Conservation (phyloP, 176 grass and related monocot genomes). For the Luzula sylvatica region DNA sequence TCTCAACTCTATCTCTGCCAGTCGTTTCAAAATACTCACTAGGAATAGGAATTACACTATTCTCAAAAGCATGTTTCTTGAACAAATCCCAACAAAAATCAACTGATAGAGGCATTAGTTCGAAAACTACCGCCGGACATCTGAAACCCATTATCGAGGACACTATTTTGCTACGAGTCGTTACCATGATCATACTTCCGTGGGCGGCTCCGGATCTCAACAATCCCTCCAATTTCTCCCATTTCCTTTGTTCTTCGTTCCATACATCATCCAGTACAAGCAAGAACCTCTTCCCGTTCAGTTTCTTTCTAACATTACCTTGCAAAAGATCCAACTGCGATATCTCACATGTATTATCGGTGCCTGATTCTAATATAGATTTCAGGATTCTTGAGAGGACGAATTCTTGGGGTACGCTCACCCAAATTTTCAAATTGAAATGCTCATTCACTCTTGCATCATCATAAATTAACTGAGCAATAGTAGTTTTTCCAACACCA, state of each 20-base stretch:
- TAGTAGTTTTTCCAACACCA: too few species aligned
- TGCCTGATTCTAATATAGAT: not conserved
- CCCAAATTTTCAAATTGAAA: too few species aligned
- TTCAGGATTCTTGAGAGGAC: not conserved
- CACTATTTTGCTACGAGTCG: slow-evolving; percentile 18
- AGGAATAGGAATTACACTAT: too few species aligned
- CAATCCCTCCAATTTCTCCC: not conserved
- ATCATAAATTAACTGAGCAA: too few species aligned
- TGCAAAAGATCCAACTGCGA: not conserved
- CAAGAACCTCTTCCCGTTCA: not conserved
- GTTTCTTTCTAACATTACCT: not conserved
- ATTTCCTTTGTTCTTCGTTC: too few species aligned
- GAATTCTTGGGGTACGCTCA: too few species aligned
- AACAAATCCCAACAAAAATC: not conserved
- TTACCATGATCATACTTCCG: slow-evolving; percentile 13
- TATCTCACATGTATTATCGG: not conserved
- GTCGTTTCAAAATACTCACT: not conserved
- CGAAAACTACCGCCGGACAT: not conserved
- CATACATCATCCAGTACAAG: not conserved
- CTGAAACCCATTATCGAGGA: slow-evolving; percentile 1
- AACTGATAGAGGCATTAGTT: not conserved
- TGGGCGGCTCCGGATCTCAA: not conserved
- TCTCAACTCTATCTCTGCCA: slow-evolving; percentile 24
- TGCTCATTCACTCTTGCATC: too few species aligned
- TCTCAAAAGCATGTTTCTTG: not conserved